Evolutionary conservation across 1,139 yeast species (phyloP).

Genomic region (Zygosaccharomyces sapae): DNA sequence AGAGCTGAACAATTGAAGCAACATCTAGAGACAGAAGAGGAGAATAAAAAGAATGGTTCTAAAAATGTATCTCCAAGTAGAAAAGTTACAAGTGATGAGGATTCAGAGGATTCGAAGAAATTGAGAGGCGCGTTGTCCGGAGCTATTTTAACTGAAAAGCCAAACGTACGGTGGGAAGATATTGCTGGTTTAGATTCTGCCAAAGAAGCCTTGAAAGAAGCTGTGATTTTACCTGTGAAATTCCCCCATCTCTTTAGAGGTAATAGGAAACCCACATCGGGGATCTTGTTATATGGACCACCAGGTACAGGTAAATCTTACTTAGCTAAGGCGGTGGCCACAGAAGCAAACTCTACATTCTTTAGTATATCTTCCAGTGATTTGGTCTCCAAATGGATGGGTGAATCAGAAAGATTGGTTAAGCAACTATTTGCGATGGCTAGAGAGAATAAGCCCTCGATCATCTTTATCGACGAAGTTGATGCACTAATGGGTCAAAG

Average conservation of each 20-base stretch:
- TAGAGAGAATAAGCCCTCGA: constrained; percentile 89
- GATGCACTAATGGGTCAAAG: constrained; percentile 98
- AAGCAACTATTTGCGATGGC: constrained; percentile 95
- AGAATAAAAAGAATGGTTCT: constrained; percentile 33
- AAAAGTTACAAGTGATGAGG: constrained; percentile 51
- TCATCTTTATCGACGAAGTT: constrained; percentile 94
- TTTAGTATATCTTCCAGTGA: constrained; percentile 94
- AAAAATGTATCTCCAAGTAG: constrained; percentile 30
- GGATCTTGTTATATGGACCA: constrained; percentile 93
- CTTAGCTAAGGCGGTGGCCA: constrained; percentile 95
- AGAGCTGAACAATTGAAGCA: constrained; percentile 94
- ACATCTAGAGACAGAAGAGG: constrained; percentile 64
- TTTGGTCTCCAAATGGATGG: constrained; percentile 98
- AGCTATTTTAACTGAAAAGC: constrained; percentile 86
- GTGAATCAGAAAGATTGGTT: constrained; percentile 92
- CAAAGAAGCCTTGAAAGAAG: constrained; percentile 94
- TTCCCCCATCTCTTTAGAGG: constrained; percentile 95
- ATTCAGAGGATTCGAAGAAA: constrained; percentile 81
- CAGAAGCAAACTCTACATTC: constrained; percentile 94
- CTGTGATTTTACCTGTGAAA: constrained; percentile 90
- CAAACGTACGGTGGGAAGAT: constrained; percentile 92
- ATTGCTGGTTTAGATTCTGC: constrained; percentile 95
- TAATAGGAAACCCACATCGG: constrained; percentile 87
- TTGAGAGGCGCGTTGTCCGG: constrained; percentile 88
- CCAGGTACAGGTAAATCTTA: constrained; percentile 99